Base-by-base conservation (phyloP, 164 flowering plant genomes). In the Kalanchoe fedtschenkoi region DNA sequence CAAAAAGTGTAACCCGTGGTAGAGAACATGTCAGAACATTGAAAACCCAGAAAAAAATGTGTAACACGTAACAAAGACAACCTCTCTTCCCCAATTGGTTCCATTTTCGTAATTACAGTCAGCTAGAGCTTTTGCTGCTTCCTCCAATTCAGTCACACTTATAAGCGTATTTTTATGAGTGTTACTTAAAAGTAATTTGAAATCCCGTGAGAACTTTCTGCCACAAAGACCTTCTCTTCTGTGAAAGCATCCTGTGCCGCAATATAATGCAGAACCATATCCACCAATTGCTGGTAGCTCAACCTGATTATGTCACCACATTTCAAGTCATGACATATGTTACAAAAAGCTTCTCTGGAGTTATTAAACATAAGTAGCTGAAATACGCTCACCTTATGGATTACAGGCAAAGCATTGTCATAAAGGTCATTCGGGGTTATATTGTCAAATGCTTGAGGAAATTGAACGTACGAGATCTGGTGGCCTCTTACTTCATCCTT, bases 181-280 rank as follows among this genome's bases (percentile, higher is more conserved):
- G 5, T 32, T 17, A 17, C 44, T 43, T 65, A 54, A 61, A 13
- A 61, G 62, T 15, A 17, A 24, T 39, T 22, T 65, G 38, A 2
- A 37, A 17, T 67, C 69, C 11, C 62, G 34, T 17, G 58, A 58
- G 17, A 41, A 67, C 26, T 71, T 77, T 54, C 21, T 70, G 28
- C 89, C 89, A 63, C 73, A 73, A 2, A 87, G 75, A 61, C 66
- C 57, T 7, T 75, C 85, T 71, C 96, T 76, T 66, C 86, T 70
- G 62, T 82, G 86, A 61, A 88, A 88, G 60, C 92, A 86, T 13
- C 92, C 96, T 0, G 81, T 78, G 11, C 92, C 96, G 60, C 75
- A 42, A 37, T 84, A 88, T 5, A 72, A 0, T 6, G 87, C 75
- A 17, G 81, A 81, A 16, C 81, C 88, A 68, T 62, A 59, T 15